phyloP scores from a whole-genome alignment of 2,329 filamentous ascomycete genomes.

The Lachnellula subtilissima region DNA sequence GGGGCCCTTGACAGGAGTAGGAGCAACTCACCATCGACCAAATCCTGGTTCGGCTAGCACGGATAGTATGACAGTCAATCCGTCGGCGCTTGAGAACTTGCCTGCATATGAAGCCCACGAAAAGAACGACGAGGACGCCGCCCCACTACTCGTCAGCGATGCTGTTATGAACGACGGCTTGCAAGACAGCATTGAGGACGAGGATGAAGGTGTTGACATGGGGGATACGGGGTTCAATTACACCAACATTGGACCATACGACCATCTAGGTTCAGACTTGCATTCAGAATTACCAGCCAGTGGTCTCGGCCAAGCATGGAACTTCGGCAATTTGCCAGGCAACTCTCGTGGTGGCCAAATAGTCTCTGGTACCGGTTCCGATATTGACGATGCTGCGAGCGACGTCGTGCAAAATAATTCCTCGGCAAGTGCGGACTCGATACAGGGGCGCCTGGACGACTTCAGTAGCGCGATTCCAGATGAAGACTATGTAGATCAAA shows the following conservation, averaged over 20 bases:
- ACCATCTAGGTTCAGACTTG: not conserved
- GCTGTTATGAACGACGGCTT: conserved; percentile 20
- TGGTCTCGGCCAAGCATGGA: conserved; percentile 11
- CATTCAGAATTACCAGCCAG: no score
- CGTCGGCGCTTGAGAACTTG: conserved; percentile 20
- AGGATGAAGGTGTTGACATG: conserved; percentile 29
- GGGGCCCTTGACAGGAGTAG: conserved; percentile 77
- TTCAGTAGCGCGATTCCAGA: conserved; percentile 21
- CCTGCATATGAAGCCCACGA: conserved; percentile 26
- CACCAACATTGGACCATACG: conserved; percentile 8
- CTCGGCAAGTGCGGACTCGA: conserved; percentile 20
- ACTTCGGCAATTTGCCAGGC: conserved; percentile 9
- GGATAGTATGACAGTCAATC: conserved; percentile 27
- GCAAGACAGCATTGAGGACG: conserved; percentile 24
- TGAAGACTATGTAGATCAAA: conserved; percentile 23
- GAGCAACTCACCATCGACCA: conserved; percentile 65
- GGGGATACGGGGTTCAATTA: conserved; percentile 18
- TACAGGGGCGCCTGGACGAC: conserved; percentile 21
- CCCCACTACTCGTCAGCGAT: conserved; percentile 11
- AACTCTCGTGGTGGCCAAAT: conserved; percentile 14
- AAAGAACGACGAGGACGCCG: conserved; percentile 17
- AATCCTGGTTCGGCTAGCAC: conserved; percentile 48
- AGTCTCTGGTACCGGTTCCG: conserved; percentile 25
- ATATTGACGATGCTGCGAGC: conserved; percentile 22
- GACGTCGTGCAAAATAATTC: conserved; percentile 30